Conservation (phyloP, 164 flowering plant species). For the Santalum album region DNA sequence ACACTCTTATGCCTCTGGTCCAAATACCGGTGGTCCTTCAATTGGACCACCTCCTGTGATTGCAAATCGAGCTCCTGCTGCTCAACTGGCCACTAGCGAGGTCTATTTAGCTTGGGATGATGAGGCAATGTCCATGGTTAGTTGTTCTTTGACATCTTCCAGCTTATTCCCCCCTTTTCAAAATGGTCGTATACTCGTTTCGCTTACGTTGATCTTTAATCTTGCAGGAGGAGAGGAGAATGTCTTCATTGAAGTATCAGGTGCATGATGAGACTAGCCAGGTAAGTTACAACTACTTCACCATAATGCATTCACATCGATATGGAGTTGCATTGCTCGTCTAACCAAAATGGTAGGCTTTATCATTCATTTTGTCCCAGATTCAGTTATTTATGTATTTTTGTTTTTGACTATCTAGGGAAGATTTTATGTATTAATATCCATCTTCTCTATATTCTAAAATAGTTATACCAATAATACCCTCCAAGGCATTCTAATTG, state of each 20-base stretch:
- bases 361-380: conserved; percentile 25
- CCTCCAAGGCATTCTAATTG: conserved; percentile 12
- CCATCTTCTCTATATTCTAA: conserved; percentile 8
- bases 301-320: conserved; percentile 19
- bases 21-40: conserved; percentile 94
- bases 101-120: conserved; percentile 99
- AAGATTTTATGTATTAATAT: conserved; percentile 28
- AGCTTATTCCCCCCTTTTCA: neutral
- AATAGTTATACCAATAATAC: conserved; percentile 9
- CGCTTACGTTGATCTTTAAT: conserved; percentile 3
- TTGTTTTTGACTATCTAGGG: conserved; percentile 19
- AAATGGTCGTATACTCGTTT: neutral
- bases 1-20: conserved; percentile 94
- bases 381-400: conserved; percentile 30
- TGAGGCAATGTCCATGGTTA: conserved; percentile 98
- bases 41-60: conserved; percentile 95
- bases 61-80: conserved; percentile 73
- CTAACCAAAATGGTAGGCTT: conserved; percentile 44
- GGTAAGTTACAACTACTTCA: conserved; percentile 71
- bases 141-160: conserved; percentile 15
- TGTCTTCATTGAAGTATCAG: conserved; percentile 89
- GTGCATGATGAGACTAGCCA: conserved; percentile 99
- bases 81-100: conserved; percentile 65
- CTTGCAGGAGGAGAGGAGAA: conserved; percentile 93
- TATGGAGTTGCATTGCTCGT: conserved; percentile 27